Evolutionary conservation across 257 asterid genomes (phyloP).

Genomic region (Plantago ovata): DNA sequence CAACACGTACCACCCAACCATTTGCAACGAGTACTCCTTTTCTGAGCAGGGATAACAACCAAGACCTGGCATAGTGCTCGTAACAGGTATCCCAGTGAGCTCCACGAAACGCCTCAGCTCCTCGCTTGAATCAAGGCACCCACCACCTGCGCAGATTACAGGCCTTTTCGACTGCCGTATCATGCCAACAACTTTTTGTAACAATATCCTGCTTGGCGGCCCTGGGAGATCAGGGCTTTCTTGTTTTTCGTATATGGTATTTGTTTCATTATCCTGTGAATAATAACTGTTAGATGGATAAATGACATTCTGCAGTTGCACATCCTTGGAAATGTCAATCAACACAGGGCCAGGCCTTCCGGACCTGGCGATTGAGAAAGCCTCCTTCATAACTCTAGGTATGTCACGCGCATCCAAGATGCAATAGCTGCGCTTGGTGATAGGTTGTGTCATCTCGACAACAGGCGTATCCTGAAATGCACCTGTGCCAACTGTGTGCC

Average conservation of each 20-base stretch:
- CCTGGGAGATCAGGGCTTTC: no score
- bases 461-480: conserved; percentile 29
- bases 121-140: conserved; percentile 22
- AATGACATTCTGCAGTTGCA: conserved; percentile 19
- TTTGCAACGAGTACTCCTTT: conserved; percentile 25
- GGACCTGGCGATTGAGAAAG: conserved; percentile 17
- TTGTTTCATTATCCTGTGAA: conserved; percentile 22
- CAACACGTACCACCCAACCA: conserved; percentile 25
- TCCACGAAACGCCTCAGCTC: conserved; percentile 20
- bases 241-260: no score
- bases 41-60: conserved; percentile 24
- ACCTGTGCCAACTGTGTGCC: conserved; percentile 23
- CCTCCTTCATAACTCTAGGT: conserved; percentile 24
- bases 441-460: conserved; percentile 20
- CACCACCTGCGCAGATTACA: conserved; percentile 22
- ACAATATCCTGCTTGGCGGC: conserved; percentile 14
- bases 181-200: conserved; percentile 14
- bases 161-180: conserved; percentile 14
- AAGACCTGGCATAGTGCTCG: conserved; percentile 22
- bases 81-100: conserved; percentile 22
- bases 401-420: conserved; percentile 23
- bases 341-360: conserved; percentile 29
- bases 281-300: no score
- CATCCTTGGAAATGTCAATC: conserved; percentile 27
- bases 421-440: conserved; percentile 21